These are phyloP conservation scores for Aspergillus quadrilineatus DNA, from an alignment of 2,329 filamentous ascomycete species.

Conservation along the genomic window DNA sequence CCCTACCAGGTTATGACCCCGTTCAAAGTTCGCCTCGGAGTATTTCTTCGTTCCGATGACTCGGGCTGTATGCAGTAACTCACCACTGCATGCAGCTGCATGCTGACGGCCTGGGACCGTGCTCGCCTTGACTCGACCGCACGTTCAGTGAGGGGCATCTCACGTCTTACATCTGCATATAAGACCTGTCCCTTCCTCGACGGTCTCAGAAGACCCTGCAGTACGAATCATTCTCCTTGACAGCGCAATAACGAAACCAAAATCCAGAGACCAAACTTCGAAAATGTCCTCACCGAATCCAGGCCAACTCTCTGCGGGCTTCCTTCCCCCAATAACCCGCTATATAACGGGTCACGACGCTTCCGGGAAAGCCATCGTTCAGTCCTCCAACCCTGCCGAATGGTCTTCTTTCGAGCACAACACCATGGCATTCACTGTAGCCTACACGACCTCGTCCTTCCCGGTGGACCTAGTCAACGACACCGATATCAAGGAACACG, in stretches of 20 bases:
- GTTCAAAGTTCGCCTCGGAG: background rate
- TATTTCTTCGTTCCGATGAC: background rate
- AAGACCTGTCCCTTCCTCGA: background rate
- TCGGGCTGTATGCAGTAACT: background rate
- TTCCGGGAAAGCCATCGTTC: conserved; percentile 38
- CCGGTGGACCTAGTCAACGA: conserved; percentile 37
- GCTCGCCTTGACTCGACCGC: background rate
- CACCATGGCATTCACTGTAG: conserved; percentile 40
- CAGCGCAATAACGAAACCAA: background rate
- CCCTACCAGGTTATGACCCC: no score
- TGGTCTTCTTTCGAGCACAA: conserved; percentile 31
- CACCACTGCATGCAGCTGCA: background rate
- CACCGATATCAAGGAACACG: conserved; percentile 35
- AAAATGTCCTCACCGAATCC: conserved; percentile 10
- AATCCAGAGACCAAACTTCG: background rate
- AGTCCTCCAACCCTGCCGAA: conserved; percentile 29
- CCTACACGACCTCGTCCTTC: conserved; percentile 43
- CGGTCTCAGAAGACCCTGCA: no score
- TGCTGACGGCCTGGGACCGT: background rate
- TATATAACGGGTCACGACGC: conserved; percentile 42
- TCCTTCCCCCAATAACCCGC: conserved; percentile 29
- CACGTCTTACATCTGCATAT: background rate
- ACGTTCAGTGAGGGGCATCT: background rate
- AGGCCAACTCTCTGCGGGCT: conserved; percentile 19
- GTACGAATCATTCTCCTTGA: background rate